Evolutionary conservation across 1,139 yeast species (phyloP), one percentile per base, ranked within the genome.

Genomic region (Suhomyces yuchorum): DNA sequence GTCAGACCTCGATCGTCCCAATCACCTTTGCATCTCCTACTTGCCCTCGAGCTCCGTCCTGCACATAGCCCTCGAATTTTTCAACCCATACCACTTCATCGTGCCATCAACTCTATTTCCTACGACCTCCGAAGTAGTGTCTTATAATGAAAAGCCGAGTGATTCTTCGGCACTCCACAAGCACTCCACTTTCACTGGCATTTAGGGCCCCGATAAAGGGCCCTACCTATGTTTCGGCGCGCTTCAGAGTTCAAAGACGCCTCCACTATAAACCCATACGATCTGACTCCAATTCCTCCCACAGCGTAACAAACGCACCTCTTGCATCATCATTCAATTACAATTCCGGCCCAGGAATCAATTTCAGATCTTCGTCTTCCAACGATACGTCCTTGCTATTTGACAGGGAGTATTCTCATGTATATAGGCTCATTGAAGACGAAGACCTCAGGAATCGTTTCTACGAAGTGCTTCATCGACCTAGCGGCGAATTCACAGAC

Each of bases 391-490:
- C 43, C 14, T 28, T 43, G 20, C 39, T 40, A 17, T 47, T 48
- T 20, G 44, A 48, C 24, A 38, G 48, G 12, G 43, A 50, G 32
- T 58, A 56, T 40, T 43, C 55, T 7, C 54, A 51, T 33, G 52
- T 58, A 20, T 54, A 56, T 32, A 48, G 50, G 19, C 48, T 61
- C 34, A 47, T 62, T 8, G 43, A 46, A 20, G 56, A 56, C 39
- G 41, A 40, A 14, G 48, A 47, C 9, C 32, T 51, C 15, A 37
- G 57, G 37, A 37, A 20, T 1, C 42, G 51, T 24, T 62, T 56
- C 47, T 37, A 60, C 19, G 33, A 48, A 2, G 35, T 45, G 0
- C 26, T 49, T 35, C 18, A 14, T 1, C 28, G 36, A 6, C 32
- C 18, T 8, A 15, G 22, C 3, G 43, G 18, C 9, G 14, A 36